A percentile compares a stretch with the other conserved stretches of the same genome.
phyloP scores from a whole-genome alignment of 148 eudicot species.

The Arbutus unedo region DNA sequence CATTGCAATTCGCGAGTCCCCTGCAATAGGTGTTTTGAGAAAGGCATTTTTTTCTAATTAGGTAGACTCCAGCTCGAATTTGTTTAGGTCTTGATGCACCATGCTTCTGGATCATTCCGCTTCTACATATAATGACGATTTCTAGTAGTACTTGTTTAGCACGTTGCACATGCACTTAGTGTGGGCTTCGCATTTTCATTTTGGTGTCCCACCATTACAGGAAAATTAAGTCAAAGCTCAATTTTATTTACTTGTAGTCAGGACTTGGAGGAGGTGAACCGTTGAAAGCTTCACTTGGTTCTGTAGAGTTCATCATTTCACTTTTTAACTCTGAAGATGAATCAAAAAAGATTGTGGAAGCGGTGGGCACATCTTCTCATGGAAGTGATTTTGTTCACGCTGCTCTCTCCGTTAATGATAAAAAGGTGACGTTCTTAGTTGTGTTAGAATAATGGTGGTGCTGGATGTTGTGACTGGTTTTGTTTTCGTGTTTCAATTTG shows the following conservation, averaged over 20 bases:
- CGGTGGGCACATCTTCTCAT: constrained; percentile 63
- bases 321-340: constrained; percentile 64
- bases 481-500: neutral
- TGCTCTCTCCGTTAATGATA: constrained; percentile 77
- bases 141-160: neutral
- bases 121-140: neutral
- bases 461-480: neutral
- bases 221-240: constrained; percentile 18
- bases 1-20: neutral
- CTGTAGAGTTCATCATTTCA: constrained; percentile 87
- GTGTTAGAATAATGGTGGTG: neutral
- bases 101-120: neutral
- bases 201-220: constrained; percentile 8
- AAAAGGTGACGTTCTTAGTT: constrained; percentile 49
- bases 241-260: constrained; percentile 53
- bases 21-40: neutral
- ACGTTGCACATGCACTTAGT: neutral
- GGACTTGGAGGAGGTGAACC: constrained; percentile 72
- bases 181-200: neutral
- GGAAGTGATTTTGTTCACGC: constrained; percentile 88
- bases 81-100: constrained; percentile 3
- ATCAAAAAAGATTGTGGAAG: constrained; percentile 69
- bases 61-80: neutral
- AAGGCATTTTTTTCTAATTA: neutral
- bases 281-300: constrained; percentile 81